Percentiles rank a stretch among this genome's conserved stretches.
phyloP scores from a whole-genome alignment of 2,329 filamentous ascomycete genomes.

The Westerdykella aurantiaca region DNA sequence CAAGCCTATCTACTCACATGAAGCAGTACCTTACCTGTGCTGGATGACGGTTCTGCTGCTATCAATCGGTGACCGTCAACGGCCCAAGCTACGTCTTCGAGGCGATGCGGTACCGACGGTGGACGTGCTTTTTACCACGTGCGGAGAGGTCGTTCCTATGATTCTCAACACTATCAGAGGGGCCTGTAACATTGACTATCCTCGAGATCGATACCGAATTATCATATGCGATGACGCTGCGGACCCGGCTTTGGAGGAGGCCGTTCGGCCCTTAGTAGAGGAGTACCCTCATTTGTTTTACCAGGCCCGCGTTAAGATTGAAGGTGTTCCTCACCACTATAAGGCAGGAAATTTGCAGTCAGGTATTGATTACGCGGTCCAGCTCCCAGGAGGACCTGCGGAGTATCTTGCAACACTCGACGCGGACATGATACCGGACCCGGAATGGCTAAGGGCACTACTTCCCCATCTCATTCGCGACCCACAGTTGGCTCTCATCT shows the following conservation, averaged over 20 bases:
- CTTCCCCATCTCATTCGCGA: slow-evolving; percentile 55
- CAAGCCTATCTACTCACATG: neutral
- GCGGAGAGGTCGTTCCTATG: neutral
- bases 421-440: slow-evolving; percentile 63
- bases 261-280: slow-evolving; percentile 28
- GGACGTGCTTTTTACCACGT: neutral
- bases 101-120: neutral
- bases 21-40: neutral
- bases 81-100: neutral
- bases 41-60: neutral
- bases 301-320: slow-evolving; percentile 39
- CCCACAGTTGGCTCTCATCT: slow-evolving; percentile 14
- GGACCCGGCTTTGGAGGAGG: slow-evolving; percentile 21
- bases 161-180: slow-evolving; percentile 34
- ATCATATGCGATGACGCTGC: slow-evolving; percentile 39
- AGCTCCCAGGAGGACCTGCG: slow-evolving; percentile 22
- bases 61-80: neutral
- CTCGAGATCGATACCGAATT: slow-evolving; percentile 35
- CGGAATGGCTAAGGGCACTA: slow-evolving; percentile 53
- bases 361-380: slow-evolving; percentile 51
- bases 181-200: slow-evolving; percentile 39
- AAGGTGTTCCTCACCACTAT: slow-evolving; percentile 46
- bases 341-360: slow-evolving; percentile 53
- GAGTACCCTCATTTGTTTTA: slow-evolving; percentile 40
- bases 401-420: slow-evolving; percentile 53